Evolutionary conservation across 2,329 filamentous ascomycete genomes (phyloP).

Genomic region (Claviceps monticola): DNA sequence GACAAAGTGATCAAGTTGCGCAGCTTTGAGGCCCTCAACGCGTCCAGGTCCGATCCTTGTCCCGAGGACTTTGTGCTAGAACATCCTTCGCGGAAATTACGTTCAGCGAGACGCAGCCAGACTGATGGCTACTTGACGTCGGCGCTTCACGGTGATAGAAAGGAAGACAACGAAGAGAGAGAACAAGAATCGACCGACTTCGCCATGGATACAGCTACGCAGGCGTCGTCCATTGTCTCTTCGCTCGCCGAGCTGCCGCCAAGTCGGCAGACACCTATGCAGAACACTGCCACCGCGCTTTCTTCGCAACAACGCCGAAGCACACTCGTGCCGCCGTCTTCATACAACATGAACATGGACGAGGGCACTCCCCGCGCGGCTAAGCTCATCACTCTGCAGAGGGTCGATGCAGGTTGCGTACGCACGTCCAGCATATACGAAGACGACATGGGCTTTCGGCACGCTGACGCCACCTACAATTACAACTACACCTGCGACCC

Average conservation of each 20-base stretch:
- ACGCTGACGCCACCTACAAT: neutral
- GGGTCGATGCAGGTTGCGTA: neutral
- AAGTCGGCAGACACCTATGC: neutral
- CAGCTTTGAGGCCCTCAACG: conserved; percentile 1
- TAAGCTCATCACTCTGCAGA: neutral
- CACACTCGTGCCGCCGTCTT: neutral
- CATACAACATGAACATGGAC: neutral
- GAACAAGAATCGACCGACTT: conserved; percentile 12
- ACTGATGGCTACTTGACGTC: neutral
- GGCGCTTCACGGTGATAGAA: conserved; percentile 7
- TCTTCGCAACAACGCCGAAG: neutral
- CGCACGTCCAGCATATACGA: conserved; percentile 6
- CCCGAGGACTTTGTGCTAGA: conserved; percentile 3
- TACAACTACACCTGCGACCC: too few relatives aligned
- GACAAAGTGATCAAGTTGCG: conserved; percentile 2
- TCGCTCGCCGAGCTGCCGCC: neutral
- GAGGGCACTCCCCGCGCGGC: neutral
- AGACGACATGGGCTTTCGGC: neutral
- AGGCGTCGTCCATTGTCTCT: neutral
- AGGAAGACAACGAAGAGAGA: conserved; percentile 12
- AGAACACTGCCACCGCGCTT: neutral
- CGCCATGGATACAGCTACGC: conserved; percentile 13
- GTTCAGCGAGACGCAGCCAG: neutral
- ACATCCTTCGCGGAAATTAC: conserved; percentile 1
- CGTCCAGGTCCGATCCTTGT: neutral